A percentile compares a stretch with the other conserved stretches of the same genome.
These are phyloP conservation scores for Periconia sp. DNA, from an alignment of 2,329 filamentous ascomycete genomes.

Conservation along the genomic window DNA sequence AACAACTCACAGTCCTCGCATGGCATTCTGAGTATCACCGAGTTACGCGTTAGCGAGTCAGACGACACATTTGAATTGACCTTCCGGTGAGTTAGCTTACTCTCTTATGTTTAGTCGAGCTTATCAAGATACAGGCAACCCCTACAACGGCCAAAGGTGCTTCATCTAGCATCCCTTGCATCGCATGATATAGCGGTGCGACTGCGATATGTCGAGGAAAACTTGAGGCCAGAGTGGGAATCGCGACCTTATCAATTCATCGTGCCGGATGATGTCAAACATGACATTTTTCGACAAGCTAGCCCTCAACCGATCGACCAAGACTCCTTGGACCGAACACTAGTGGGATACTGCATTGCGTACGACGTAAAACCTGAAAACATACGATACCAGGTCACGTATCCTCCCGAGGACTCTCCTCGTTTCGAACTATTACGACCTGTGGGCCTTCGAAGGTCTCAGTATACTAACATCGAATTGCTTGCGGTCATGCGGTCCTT, in stretches of 20 bases:
- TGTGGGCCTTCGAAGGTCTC: slow-evolving; percentile 54
- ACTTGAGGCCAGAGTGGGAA: slow-evolving; percentile 69
- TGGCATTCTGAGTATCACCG: slow-evolving; percentile 68
- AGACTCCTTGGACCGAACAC: slow-evolving; percentile 67
- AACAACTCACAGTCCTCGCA: slow-evolving; percentile 61
- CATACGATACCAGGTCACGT: slow-evolving; percentile 54
- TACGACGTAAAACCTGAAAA: slow-evolving; percentile 72
- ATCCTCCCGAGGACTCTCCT: slow-evolving; percentile 65
- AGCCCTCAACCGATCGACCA: slow-evolving; percentile 64
- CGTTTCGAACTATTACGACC: slow-evolving; percentile 69
- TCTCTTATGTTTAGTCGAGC: no score
- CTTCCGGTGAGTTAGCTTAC: no score
- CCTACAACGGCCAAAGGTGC: slow-evolving; percentile 59
- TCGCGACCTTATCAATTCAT: slow-evolving; percentile 67
- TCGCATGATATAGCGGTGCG: slow-evolving; percentile 69
- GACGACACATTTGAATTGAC: slow-evolving; percentile 72
- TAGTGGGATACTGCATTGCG: slow-evolving; percentile 72
- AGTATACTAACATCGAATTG: slow-evolving; percentile 68
- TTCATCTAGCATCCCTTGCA: slow-evolving; percentile 68
- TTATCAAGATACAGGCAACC: no score
- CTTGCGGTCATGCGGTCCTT: slow-evolving; percentile 72
- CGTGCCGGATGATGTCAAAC: slow-evolving; percentile 58
- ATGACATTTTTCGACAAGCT: slow-evolving; percentile 39
- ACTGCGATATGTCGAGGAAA: slow-evolving; percentile 66
- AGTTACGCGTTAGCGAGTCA: slow-evolving; percentile 63